phyloP scores from a whole-genome alignment of 148 eudicot genomes.

The Rhododendron henanense region DNA sequence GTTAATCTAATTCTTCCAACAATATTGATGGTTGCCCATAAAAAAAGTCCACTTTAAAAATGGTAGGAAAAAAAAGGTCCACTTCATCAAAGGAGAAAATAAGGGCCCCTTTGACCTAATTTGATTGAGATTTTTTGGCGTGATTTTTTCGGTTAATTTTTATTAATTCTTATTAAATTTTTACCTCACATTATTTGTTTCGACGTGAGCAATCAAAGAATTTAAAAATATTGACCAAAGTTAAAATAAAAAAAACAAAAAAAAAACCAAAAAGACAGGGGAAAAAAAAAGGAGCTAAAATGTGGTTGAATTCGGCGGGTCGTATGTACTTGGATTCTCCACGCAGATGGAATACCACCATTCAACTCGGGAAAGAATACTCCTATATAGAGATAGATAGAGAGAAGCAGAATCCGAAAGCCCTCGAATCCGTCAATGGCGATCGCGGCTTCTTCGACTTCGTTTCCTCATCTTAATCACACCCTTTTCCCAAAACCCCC shows the following conservation, averaged over 20 bases:
- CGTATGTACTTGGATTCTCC: neutral
- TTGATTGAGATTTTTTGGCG: neutral
- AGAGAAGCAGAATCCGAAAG: neutral
- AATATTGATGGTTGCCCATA: too few relatives aligned
- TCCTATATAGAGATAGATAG: neutral
- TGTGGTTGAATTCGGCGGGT: neutral
- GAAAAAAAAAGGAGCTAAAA: too few relatives aligned
- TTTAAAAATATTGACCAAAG: too few relatives aligned
- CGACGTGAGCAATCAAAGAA: too few relatives aligned
- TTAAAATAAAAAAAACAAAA: too few relatives aligned
- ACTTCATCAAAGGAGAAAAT: neutral
- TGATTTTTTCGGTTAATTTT: too few relatives aligned
- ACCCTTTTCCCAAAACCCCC: constrained; percentile 20
- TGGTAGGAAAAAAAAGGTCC: neutral
- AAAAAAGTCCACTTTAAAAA: too few relatives aligned
- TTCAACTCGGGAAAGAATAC: neutral
- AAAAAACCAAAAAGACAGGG: too few relatives aligned
- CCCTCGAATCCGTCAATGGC: constrained; percentile 12
- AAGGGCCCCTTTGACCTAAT: neutral
- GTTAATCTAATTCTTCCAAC: neutral
- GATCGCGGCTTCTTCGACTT: constrained; percentile 17
- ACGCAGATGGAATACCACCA: neutral
- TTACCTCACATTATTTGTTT: neutral
- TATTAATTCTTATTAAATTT: too few relatives aligned
- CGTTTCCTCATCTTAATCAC: constrained; percentile 16